phyloP scores from a whole-genome alignment of 768 basidiomycete genomes.

The Inosperma sp. region DNA sequence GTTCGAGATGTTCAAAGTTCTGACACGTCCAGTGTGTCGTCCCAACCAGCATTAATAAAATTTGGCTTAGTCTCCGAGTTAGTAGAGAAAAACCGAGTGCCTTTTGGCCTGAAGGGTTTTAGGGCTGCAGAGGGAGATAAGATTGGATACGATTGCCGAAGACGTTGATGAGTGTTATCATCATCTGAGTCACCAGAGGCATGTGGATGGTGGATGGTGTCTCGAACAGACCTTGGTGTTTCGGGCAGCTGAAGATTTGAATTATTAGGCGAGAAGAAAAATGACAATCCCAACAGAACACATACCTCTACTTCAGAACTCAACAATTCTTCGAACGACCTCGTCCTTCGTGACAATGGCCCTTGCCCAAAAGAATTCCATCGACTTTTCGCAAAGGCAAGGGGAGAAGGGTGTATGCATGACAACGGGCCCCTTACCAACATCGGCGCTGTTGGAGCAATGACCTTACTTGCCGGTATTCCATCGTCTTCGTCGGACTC shows the following conservation, averaged over 20 bases:
- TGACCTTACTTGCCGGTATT: not conserved
- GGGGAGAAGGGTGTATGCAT: slow-evolving; percentile 55
- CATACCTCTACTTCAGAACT: slow-evolving; percentile 13
- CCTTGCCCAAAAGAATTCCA: slow-evolving; percentile 42
- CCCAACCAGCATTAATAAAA: slow-evolving; percentile 57
- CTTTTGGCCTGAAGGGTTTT: slow-evolving; percentile 22
- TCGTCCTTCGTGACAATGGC: not conserved
- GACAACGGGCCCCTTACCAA: slow-evolving; percentile 42
- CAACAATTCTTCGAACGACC: slow-evolving; percentile 4
- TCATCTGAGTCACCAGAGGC: slow-evolving; percentile 20
- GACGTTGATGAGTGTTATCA: slow-evolving; percentile 17
- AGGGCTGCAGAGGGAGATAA: slow-evolving; percentile 17
- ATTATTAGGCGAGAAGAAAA: not conserved
- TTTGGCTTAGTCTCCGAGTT: slow-evolving; percentile 42
- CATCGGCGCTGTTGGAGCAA: slow-evolving; percentile 16
- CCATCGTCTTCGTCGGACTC: slow-evolving; percentile 18
- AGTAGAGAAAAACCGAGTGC: slow-evolving; percentile 31
- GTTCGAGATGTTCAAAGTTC: slow-evolving; percentile 20
- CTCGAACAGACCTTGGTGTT: no score
- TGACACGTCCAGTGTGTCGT: slow-evolving; percentile 42
- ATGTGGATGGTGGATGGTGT: not conserved
- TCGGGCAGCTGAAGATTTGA: no score
- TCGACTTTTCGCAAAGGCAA: slow-evolving; percentile 56
- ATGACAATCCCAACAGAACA: not conserved
- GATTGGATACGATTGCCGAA: slow-evolving; percentile 28